Evolutionary conservation across 2,329 filamentous ascomycete species (phyloP).

Genomic region (Graphilbum sp.): DNA sequence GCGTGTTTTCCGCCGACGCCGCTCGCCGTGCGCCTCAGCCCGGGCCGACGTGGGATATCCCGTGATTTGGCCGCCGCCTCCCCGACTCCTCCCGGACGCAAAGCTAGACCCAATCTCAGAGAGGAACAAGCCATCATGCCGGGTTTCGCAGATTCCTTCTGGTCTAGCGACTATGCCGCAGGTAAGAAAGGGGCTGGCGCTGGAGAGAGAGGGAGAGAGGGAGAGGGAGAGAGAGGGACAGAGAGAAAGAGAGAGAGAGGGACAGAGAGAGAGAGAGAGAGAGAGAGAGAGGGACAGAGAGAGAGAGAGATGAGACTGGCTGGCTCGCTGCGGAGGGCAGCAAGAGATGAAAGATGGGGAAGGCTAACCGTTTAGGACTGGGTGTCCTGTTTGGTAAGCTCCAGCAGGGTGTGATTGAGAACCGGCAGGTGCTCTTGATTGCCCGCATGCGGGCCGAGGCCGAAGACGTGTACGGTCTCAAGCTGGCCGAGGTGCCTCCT

Average conservation of each 20-base stretch:
- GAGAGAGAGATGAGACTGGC: too few relatives aligned
- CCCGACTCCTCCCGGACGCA: too few relatives aligned
- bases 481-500: slow-evolving; percentile 65
- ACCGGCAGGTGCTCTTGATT: slow-evolving; percentile 83
- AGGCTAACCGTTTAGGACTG: too few relatives aligned
- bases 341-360: too few relatives aligned
- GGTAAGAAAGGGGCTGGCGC: slow-evolving; percentile 35
- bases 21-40: too few relatives aligned
- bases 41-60: too few relatives aligned
- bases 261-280: neutral
- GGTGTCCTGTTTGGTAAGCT: slow-evolving; percentile 93
- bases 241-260: neutral
- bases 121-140: slow-evolving; percentile 66
- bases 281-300: neutral
- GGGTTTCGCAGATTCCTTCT: slow-evolving; percentile 90
- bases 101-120: too few relatives aligned
- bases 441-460: slow-evolving; percentile 91
- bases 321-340: too few relatives aligned
- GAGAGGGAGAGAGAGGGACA: neutral
- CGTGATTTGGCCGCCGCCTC: too few relatives aligned
- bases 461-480: slow-evolving; percentile 74
- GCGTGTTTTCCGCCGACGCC: too few relatives aligned
- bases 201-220: too few relatives aligned
- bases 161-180: slow-evolving; percentile 94
- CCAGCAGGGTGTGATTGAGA: slow-evolving; percentile 88